Evolutionary conservation across 768 basidiomycete genomes (phyloP), one percentile per base, ranked within the genome.

Genomic region (Austroboletus festivus): DNA sequence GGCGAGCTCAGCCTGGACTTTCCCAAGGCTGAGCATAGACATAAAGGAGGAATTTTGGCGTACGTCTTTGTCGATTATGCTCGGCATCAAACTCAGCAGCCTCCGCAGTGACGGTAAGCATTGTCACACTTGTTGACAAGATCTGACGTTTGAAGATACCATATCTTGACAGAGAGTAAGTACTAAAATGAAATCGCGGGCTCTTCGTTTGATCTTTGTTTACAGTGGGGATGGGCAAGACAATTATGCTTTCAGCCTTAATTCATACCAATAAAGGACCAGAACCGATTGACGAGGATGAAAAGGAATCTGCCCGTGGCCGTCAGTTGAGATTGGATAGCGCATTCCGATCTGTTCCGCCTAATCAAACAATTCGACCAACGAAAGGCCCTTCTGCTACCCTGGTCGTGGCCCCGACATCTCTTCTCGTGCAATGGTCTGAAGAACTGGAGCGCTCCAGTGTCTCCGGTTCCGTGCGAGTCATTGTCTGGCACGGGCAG

Each of bases 171-270:
- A 82, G 81, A 82, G 66, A 82, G 80, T 82, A 62, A 57, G 78
- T 5, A 60, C 3, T 30, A 19, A 47, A 18, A n/a, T n/a, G 37
- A 44, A 54, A 35, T 42, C 38, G 42, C 33, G n/a, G 19, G 16
- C 20, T 47, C 10, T 37, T 44, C 12, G 52, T 23, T 13, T 56
- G 39, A 48, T 42, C 24, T 21, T 47, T 13, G 50, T 45, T 53
- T 11, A 37, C 45, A 91, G 89, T 93, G 91, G 91, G 91, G n/a
- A 87, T 94, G 82, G 92, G 92, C 7, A 94, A 94, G 71, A 92
- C 91, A 1, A 93, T 93, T 55, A 93, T 93, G 89, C 67, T 96
- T 28, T 89, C 93, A 2, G 83, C 91, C 10, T 79, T 96, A 44
- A 87, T 96, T 21, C 93, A 94, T 53, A 83, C 81, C 11, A 90